Evolutionary conservation across 148 eudicot species (phyloP).

Genomic region (Silene latifolia): DNA sequence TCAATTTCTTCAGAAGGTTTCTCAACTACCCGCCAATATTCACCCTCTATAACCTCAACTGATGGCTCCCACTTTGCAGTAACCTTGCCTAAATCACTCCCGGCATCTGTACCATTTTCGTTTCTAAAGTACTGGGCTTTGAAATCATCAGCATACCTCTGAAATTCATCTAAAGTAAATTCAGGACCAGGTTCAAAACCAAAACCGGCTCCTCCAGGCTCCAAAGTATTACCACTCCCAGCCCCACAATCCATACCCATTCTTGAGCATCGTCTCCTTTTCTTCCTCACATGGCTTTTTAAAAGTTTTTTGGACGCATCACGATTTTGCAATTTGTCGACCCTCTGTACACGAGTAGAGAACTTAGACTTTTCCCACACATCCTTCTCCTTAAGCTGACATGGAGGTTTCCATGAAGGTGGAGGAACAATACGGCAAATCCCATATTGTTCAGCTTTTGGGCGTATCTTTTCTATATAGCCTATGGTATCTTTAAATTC

Average conservation of each 20-base stretch:
- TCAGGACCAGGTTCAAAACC: slow-evolving; percentile 98
- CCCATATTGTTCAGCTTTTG: slow-evolving; percentile 76
- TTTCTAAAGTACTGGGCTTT: slow-evolving; percentile 68
- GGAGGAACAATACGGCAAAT: slow-evolving; percentile 96
- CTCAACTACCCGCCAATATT: slow-evolving; percentile 98
- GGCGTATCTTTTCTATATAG: slow-evolving; percentile 71
- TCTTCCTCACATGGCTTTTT: slow-evolving; percentile 55
- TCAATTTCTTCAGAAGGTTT: slow-evolving; percentile 95
- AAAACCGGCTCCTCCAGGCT: slow-evolving; percentile 40
- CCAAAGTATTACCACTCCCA: slow-evolving; percentile 34
- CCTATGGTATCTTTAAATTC: slow-evolving; percentile 79
- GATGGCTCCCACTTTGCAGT: slow-evolving; percentile 57
- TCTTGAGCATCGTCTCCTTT: slow-evolving; percentile 69
- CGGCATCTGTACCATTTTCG: slow-evolving; percentile 31
- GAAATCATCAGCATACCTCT: slow-evolving; percentile 86
- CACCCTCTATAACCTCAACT: slow-evolving; percentile 84
- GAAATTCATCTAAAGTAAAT: slow-evolving; percentile 72
- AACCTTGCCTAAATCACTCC: slow-evolving; percentile 20
- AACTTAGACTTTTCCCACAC: slow-evolving; percentile 75
- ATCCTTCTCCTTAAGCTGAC: slow-evolving; percentile 52
- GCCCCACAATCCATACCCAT: slow-evolving; percentile 48
- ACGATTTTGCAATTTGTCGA: slow-evolving; percentile 95
- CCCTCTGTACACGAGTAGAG: slow-evolving; percentile 76
- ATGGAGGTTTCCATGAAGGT: slow-evolving; percentile 88
- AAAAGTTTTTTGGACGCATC: slow-evolving; percentile 46